phyloP scores from a whole-genome alignment of 352 stramenopile genomes.

The Phytophthora pluvialis region DNA sequence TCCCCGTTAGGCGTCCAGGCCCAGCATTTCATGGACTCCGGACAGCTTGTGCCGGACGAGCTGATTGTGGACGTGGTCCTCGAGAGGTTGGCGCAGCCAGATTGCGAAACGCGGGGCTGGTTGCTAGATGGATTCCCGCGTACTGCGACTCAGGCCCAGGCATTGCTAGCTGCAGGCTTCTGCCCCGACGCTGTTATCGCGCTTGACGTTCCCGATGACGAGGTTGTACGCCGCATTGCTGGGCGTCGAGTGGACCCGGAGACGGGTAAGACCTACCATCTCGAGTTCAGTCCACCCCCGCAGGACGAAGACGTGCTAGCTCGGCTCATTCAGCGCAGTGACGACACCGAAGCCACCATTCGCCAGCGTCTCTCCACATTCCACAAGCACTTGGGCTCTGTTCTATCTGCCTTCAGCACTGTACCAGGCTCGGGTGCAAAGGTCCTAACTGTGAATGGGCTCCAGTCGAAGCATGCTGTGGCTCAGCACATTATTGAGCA shows the following conservation, averaged over 20 bases:
- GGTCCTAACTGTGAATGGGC: slow-evolving; percentile 51
- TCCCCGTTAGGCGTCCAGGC: slow-evolving; percentile 69
- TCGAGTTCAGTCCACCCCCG: slow-evolving; percentile 95
- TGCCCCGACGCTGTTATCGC: slow-evolving; percentile 91
- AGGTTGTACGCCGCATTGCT: slow-evolving; percentile 96
- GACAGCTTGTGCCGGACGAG: slow-evolving; percentile 91
- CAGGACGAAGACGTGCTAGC: slow-evolving; percentile 64
- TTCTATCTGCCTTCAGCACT: slow-evolving; percentile 48
- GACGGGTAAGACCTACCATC: slow-evolving; percentile 95
- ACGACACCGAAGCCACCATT: slow-evolving; percentile 94
- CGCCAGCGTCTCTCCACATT: slow-evolving; percentile 89
- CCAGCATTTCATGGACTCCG: slow-evolving; percentile 91
- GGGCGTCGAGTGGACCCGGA: slow-evolving; percentile 95
- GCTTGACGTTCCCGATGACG: slow-evolving; percentile 94
- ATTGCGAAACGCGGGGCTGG: slow-evolving; percentile 89
- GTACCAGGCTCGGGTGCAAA: slow-evolving; percentile 26
- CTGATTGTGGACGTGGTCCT: slow-evolving; percentile 91
- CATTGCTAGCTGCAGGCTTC: slow-evolving; percentile 85
- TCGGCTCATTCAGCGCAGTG: slow-evolving; percentile 88
- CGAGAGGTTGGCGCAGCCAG: slow-evolving; percentile 76
- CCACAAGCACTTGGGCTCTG: slow-evolving; percentile 73
- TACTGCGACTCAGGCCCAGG: slow-evolving; percentile 86
- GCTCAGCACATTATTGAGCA: slow-evolving; percentile 45
- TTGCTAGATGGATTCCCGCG: slow-evolving; percentile 95
- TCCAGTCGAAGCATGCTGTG: slow-evolving; percentile 53